Conservation (phyloP, 2,329 filamentous ascomycete genomes). For the Hymenotorrendiella dingleyae region DNA sequence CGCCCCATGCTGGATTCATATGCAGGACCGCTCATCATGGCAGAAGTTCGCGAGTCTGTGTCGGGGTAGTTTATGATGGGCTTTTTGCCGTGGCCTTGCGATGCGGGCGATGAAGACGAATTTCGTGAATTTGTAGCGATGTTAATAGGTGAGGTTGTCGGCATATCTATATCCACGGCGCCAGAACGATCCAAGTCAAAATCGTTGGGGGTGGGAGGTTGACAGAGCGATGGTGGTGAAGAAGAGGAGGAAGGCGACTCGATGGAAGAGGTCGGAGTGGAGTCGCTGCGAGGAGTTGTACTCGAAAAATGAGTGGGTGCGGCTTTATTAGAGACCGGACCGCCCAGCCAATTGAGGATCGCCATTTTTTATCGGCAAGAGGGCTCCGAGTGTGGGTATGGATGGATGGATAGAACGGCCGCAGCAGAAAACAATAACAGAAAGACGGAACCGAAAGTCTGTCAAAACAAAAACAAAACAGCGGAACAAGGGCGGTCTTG, state of each 20-base stretch:
- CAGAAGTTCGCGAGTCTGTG: slow-evolving; percentile 33
- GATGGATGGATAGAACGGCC: background rate
- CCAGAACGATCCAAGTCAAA: background rate
- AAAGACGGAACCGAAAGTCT: too few species aligned
- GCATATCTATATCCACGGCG: slow-evolving; percentile 22
- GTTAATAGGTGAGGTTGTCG: slow-evolving; percentile 30
- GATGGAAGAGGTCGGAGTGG: background rate
- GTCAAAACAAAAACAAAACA: too few species aligned
- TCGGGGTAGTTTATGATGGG: slow-evolving; percentile 23
- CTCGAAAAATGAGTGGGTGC: too few species aligned
- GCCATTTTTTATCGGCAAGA: background rate
- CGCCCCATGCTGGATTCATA: slow-evolving; percentile 50
- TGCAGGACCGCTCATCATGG: slow-evolving; percentile 51
- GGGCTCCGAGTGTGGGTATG: too few species aligned
- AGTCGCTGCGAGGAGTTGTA: slow-evolving; percentile 5
- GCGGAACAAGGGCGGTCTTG: too few species aligned
- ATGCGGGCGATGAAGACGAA: slow-evolving; percentile 33
- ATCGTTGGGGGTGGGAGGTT: slow-evolving; percentile 10
- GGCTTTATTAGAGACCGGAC: background rate
- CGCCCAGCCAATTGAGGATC: background rate
- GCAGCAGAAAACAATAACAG: background rate
- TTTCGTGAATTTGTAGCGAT: slow-evolving; percentile 30
- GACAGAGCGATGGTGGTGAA: slow-evolving; percentile 1
- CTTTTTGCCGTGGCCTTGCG: slow-evolving; percentile 30
- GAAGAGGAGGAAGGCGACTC: slow-evolving; percentile 5